Evolutionary conservation across 2,329 filamentous ascomycete species (phyloP).

Genomic region (Hymenoscyphus infarciens): DNA sequence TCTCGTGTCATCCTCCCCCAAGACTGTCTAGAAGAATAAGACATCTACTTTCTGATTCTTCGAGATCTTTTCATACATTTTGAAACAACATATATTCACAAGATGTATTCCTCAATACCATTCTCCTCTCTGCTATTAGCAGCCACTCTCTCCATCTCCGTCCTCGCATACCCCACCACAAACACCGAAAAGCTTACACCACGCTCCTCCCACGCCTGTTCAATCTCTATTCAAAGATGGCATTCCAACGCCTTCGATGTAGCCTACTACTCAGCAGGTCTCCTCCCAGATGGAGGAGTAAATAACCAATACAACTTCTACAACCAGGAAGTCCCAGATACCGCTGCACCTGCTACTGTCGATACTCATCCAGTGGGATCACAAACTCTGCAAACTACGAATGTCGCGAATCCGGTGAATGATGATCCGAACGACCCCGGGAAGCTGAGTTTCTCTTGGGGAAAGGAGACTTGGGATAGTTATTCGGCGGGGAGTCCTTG

Average conservation of each 20-base stretch:
- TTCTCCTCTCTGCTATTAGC: neutral
- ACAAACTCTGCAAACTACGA: slow-evolving; percentile 11
- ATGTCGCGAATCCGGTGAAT: slow-evolving; percentile 17
- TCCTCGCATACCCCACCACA: slow-evolving; percentile 8
- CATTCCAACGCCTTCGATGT: slow-evolving; percentile 17
- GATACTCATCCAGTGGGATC: slow-evolving; percentile 16
- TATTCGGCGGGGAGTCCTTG: slow-evolving; percentile 12
- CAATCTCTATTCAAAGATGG: slow-evolving; percentile 20
- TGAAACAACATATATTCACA: neutral
- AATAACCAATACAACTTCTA: slow-evolving; percentile 10
- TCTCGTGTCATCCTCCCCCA: neutral
- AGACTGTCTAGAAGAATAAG: neutral
- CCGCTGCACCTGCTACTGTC: slow-evolving; percentile 1
- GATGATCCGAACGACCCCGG: slow-evolving; percentile 15
- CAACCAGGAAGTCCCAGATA: slow-evolving; percentile 11
- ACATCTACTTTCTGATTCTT: neutral
- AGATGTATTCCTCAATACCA: slow-evolving; percentile 7
- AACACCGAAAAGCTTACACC: neutral
- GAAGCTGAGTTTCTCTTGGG: slow-evolving; percentile 17
- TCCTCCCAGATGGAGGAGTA: neutral
- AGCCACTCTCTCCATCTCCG: slow-evolving; percentile 6
- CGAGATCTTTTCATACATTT: too few relatives aligned
- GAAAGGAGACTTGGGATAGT: slow-evolving; percentile 13
- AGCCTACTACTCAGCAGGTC: slow-evolving; percentile 10
- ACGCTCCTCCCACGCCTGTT: slow-evolving; percentile 13